A percentile compares a stretch with the other conserved stretches of the same genome.
Conservation (phyloP, 345 rosid genomes). For the Orychophragmus violaceus region DNA sequence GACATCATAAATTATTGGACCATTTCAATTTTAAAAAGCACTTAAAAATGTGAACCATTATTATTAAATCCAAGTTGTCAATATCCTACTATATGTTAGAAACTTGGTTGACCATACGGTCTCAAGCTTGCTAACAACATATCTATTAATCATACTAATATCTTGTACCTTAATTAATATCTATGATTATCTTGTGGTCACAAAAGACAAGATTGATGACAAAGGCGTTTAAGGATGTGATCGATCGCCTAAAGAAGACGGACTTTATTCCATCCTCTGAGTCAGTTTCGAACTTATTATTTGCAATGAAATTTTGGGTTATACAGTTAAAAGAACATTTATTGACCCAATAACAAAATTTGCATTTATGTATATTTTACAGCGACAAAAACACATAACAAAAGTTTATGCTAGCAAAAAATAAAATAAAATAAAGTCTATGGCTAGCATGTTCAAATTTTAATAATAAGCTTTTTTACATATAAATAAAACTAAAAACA, state of each 20-base stretch:
- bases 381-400: neutral
- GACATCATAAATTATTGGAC: neutral
- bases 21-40: neutral
- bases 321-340: neutral
- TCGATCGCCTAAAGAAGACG: neutral
- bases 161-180: conserved; percentile 6
- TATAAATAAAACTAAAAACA: no score
- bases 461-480: no score
- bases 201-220: conserved; percentile 18
- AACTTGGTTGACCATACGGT: conserved; percentile 15
- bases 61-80: neutral
- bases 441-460: no score
- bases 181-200: conserved; percentile 19
- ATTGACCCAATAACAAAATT: neutral
- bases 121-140: conserved; percentile 4
- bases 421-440: no score
- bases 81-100: conserved; percentile 14
- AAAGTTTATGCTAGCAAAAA: no score
- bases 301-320: neutral
- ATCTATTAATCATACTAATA: conserved; percentile 8
- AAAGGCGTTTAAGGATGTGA: conserved; percentile 11
- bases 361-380: neutral
- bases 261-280: neutral
- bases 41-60: neutral
- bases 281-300: neutral